phyloP scores from a whole-genome alignment of 2,329 filamentous ascomycete species.

The Alternaria burnsii region DNA sequence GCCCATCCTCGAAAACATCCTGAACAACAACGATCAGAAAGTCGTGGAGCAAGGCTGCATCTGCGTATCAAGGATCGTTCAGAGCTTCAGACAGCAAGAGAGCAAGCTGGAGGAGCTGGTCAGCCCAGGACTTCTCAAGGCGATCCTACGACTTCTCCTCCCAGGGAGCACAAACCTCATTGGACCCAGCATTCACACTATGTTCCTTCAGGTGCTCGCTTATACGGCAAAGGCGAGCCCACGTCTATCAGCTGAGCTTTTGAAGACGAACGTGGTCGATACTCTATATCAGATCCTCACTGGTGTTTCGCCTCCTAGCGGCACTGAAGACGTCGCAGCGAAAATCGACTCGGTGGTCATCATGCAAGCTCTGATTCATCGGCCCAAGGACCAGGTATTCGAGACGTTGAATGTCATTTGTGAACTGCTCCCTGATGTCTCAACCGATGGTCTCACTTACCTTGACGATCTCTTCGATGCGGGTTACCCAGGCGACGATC shows the following conservation, averaged over 20 bases:
- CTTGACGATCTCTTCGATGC: conserved; percentile 61
- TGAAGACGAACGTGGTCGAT: conserved; percentile 97
- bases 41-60: conserved; percentile 97
- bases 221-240: conserved; percentile 92
- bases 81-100: conserved; percentile 92
- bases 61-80: conserved; percentile 93
- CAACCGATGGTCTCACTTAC: conserved; percentile 63
- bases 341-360: conserved; percentile 97
- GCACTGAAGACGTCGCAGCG: conserved; percentile 77
- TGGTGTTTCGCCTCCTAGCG: conserved; percentile 87
- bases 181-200: conserved; percentile 91
- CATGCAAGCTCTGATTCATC: conserved; percentile 97
- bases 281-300: conserved; percentile 97
- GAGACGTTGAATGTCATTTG: conserved; percentile 98
- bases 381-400: conserved; percentile 93
- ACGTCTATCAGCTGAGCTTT: conserved; percentile 82
- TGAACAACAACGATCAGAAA: conserved; percentile 91
- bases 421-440: conserved; percentile 83
- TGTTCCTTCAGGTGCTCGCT: conserved; percentile 90
- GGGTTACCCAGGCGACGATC: conserved; percentile 58
- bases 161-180: conserved; percentile 97
- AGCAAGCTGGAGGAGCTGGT: conserved; percentile 91
- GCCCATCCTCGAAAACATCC: conserved; percentile 90
- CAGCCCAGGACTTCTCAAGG: conserved; percentile 83
- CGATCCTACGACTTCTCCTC: conserved; percentile 84